Evolutionary conservation across 352 stramenopile species (phyloP), one percentile per base, ranked within the genome.

Genomic region (Pythium myriotylum): DNA sequence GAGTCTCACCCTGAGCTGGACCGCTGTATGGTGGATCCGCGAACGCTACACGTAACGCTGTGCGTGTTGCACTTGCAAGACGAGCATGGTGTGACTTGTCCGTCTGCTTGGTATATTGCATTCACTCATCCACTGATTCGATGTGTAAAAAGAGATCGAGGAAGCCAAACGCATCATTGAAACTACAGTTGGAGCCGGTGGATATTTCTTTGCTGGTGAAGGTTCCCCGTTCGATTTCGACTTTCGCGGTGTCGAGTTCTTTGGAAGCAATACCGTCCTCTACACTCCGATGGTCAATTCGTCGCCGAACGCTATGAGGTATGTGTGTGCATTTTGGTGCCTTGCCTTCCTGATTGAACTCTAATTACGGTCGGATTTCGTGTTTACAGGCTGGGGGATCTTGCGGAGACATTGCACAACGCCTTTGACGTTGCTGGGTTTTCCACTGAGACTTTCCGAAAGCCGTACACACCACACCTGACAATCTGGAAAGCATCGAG

Each of bases 401-500:
- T 83, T 14, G 68, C 68, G 8, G 61, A 78, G 53, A 27, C 45
- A 23, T 42, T 85, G 5, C 65, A 79, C 39, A 16, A 29, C 3
- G 54, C 59, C 3, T 79, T 73, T 50, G 16, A 54, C 2, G 37
- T n/a, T 2, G 40, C 63, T 27, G 71, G 67, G 1, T 56, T 79
- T 47, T 71, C 69, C 8, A 73, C 67, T 7, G 71, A 77, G 46
- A 42, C 13, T 2, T 75, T 79, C 29, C 54, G 62, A 14, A 63
- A 46, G 24, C 72, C 74, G 19, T 83, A 73, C 57, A 62, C 52
- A 6, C 72, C 76, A n/a, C 76, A 86, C 49, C 12, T 81, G 54
- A 81, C 76, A 8, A 67, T 86, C 19, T 86, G 77, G 74, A 84
- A 86, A 52, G 59, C 62, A 8, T 69, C 64, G 12, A 4, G 71